These are phyloP conservation scores for Phytophthora citrophthora DNA, from an alignment of 352 stramenopile genomes.

Conservation along the genomic window DNA sequence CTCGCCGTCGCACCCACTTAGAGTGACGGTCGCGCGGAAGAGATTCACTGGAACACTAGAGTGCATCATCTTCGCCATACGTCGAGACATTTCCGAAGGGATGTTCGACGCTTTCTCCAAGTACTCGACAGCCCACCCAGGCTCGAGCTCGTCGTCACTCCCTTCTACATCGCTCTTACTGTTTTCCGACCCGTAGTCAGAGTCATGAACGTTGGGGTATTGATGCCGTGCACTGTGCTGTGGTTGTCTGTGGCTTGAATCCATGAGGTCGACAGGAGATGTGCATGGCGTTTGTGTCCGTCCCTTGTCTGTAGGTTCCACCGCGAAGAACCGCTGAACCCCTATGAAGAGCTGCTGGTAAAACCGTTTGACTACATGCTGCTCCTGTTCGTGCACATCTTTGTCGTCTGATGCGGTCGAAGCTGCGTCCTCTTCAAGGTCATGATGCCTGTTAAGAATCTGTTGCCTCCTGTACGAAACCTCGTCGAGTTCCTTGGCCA, in stretches of 20 bases:
- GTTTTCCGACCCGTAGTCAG: constrained; percentile 17
- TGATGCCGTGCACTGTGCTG: constrained; percentile 19
- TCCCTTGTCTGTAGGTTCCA: constrained; percentile 23
- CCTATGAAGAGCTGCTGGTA: constrained; percentile 58
- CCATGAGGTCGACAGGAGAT: constrained; percentile 53
- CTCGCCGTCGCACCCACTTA: constrained; percentile 31
- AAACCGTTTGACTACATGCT: constrained; percentile 51
- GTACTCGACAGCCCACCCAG: constrained; percentile 83
- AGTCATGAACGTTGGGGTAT: constrained; percentile 11
- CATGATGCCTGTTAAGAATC: constrained; percentile 3
- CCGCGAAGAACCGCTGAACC: constrained; percentile 57
- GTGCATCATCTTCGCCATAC: constrained; percentile 86
- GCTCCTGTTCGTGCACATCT: constrained; percentile 29
- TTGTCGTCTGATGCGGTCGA: constrained; percentile 4
- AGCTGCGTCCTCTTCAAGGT: constrained; percentile 13
- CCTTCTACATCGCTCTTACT: constrained; percentile 12
- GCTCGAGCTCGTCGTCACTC: constrained; percentile 46
- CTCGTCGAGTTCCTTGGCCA: constrained; percentile 54
- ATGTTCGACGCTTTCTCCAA: constrained; percentile 75
- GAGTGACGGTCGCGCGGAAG: constrained; percentile 71
- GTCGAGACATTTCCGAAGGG: constrained; percentile 62
- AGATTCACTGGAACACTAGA: constrained; percentile 76
- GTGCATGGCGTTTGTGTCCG: constrained; percentile 74
- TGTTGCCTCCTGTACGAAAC: constrained; percentile 24
- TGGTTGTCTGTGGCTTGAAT: constrained; percentile 34